Evolutionary conservation across 179 eudicot species (phyloP).

Genomic region (Drosera spatulata): DNA sequence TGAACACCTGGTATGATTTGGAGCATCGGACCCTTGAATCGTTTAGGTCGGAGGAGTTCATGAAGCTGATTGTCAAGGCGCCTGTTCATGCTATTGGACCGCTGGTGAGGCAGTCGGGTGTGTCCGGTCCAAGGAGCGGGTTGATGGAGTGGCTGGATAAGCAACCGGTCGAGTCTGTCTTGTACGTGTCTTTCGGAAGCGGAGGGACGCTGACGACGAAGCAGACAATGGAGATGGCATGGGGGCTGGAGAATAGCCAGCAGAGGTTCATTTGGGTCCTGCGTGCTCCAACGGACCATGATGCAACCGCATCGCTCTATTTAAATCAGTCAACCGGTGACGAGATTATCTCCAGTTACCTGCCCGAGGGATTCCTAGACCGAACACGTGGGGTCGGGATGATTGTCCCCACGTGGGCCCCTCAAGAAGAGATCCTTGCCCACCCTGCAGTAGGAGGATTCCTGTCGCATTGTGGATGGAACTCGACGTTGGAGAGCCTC

Average conservation of each 20-base stretch:
- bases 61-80: not conserved
- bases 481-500: too few species aligned
- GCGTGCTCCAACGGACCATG: not conserved
- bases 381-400: not conserved
- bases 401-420: slow-evolving; percentile 4
- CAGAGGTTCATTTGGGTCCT: slow-evolving; percentile 1
- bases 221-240: not conserved
- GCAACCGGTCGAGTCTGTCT: not conserved
- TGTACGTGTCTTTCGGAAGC: slow-evolving; percentile 3
- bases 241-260: not conserved
- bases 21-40: too few species aligned
- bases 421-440: slow-evolving; percentile 1
- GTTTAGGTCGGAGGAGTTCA: too few species aligned
- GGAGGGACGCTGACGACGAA: not conserved
- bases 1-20: too few species aligned
- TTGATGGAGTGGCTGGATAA: slow-evolving; percentile 1
- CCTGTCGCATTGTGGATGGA: slow-evolving; percentile 12
- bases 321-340: not conserved
- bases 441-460: slow-evolving; percentile 6
- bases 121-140: not conserved
- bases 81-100: slow-evolving; percentile 1
- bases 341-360: not conserved
- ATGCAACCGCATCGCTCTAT: not conserved
- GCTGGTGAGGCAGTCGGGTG: not conserved
- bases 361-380: not conserved